Evolutionary conservation across 2,329 filamentous ascomycete species (phyloP).

Genomic region (Metarhizium sp.): DNA sequence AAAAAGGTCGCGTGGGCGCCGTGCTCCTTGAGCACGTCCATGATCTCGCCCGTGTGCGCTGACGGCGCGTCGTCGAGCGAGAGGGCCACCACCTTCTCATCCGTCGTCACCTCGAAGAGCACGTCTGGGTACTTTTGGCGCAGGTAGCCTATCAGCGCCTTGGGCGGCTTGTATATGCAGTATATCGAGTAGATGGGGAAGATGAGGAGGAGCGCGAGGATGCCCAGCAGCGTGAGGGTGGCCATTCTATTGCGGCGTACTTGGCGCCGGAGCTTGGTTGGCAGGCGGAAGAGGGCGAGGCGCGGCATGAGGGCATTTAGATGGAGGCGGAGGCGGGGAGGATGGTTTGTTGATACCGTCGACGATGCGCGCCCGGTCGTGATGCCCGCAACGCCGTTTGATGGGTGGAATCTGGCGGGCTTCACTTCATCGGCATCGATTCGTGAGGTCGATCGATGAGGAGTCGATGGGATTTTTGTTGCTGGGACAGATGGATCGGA

Average conservation of each 20-base stretch:
- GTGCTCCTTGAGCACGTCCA: conserved; percentile 55
- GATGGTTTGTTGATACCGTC: background rate
- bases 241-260: conserved; percentile 50
- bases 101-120: conserved; percentile 57
- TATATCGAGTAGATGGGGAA: conserved; percentile 44
- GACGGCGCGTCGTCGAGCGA: conserved; percentile 85
- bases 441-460: too few relatives aligned
- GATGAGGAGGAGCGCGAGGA: conserved; percentile 25
- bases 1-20: conserved; percentile 77
- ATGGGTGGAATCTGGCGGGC: background rate
- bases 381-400: background rate
- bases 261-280: conserved; percentile 46
- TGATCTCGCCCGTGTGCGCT: conserved; percentile 58
- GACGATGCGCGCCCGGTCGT: background rate
- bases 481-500: background rate
- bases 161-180: conserved; percentile 72
- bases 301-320: conserved; percentile 23
- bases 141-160: conserved; percentile 60
- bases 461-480: too few relatives aligned
- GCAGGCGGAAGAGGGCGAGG: conserved; percentile 42
- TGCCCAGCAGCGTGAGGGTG: conserved; percentile 35
- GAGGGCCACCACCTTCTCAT: conserved; percentile 62
- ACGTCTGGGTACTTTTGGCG: conserved; percentile 67
- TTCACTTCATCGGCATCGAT: background rate
- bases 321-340: background rate